Evolutionary conservation across 495 filamentous ascomycete species (phyloP), one percentile per base, ranked within the genome.

Genomic region (Pseudoneurospora amorphoporcata): DNA sequence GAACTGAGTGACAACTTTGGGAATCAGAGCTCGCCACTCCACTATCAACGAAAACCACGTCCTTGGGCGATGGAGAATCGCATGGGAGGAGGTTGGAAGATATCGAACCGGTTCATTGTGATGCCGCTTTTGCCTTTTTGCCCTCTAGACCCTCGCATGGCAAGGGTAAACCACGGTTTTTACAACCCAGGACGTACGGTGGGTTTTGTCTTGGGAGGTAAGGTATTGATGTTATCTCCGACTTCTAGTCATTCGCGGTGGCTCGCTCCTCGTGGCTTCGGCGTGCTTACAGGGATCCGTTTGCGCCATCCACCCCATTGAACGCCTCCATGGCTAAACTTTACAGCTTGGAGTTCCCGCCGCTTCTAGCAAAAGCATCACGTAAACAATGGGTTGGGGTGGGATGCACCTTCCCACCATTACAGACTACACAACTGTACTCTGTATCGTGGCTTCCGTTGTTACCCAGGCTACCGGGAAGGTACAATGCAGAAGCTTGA

Each of bases 241-340:
- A 19, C 10, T 9, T 7, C 8, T n/a, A n/a, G 41, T 65, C 17
- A 39, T 17, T 16, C 5, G 45, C 5, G 45, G 0, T n/a, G 16
- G 29, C 12, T 17, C 38, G 69, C 19, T 8, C 61, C 29, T 8
- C 65, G 35, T 53, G 19, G 42, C 7, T 23, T 68, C 68, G 37
- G 29, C 76, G 76, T 76, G 73, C 73, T 79, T 69, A 58, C 74
- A 77, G 73, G 77, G 77, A 75, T 77, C 12, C 2, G 5, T 58
- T 79, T 75, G 73, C 77, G 72, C 74, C 75, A 76, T 76, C 45
- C 73, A 12, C 38, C 65, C 12, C 39, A 61, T 61, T 32, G 53
- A 53, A 53, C 45, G 45, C 19, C 45, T 53, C 45, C 17, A n/a
- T 12, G 23, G 19, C 45, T 29, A 53, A 23, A 32, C 4, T 9